A percentile compares a stretch with the other conserved stretches of the same genome.
These are phyloP conservation scores for Calonectria ilicicola DNA, from an alignment of 2,329 filamentous ascomycete species.

Conservation along the genomic window DNA sequence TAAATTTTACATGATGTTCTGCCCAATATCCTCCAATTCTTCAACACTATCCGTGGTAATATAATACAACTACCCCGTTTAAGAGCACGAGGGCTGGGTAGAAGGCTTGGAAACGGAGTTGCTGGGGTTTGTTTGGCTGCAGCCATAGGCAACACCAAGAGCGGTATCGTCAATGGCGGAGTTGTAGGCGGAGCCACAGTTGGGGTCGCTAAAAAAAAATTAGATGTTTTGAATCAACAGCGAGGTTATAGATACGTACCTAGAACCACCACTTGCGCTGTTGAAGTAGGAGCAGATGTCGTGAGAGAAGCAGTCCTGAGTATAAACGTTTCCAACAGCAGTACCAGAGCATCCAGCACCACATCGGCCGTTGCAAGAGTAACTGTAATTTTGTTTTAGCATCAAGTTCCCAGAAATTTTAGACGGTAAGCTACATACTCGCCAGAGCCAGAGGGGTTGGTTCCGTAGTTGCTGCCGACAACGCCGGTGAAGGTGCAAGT, in stretches of 20 bases:
- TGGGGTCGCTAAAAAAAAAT: conserved; percentile 52
- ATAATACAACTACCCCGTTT: background rate
- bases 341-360: conserved; percentile 58
- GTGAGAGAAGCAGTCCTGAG: conserved; percentile 63
- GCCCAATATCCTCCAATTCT: background rate
- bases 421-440: conserved; percentile 50
- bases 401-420: too few relatives aligned
- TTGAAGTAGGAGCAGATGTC: conserved; percentile 65
- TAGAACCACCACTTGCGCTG: conserved; percentile 58
- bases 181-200: conserved; percentile 59
- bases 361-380: conserved; percentile 62
- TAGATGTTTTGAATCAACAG: rapidly evolving
- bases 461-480: conserved; percentile 62
- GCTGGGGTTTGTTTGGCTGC: conserved; percentile 50
- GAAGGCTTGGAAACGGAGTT: conserved; percentile 42
- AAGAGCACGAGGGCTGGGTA: conserved; percentile 41
- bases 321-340: conserved; percentile 60
- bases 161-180: conserved; percentile 58
- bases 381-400: conserved; percentile 45
- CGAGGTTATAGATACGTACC: conserved; percentile 42
- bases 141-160: conserved; percentile 49
- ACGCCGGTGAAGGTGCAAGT: conserved; percentile 56
- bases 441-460: conserved; percentile 52
- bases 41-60: background rate
- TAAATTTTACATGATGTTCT: background rate